Conservation (phyloP, 148 eudicot species). For the Silene uniflora region DNA sequence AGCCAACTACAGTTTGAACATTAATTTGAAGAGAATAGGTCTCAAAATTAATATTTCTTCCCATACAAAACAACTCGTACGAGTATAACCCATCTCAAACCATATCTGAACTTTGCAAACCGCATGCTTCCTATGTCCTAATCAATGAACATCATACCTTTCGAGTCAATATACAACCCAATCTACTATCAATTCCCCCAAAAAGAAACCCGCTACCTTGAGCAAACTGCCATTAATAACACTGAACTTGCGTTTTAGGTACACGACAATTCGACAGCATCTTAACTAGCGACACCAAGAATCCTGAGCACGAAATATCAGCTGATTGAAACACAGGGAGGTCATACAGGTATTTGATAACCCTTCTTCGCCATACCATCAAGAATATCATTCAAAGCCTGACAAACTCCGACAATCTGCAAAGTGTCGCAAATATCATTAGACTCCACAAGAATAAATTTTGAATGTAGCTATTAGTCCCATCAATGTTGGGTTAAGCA, state of each 20-base stretch:
- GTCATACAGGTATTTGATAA: slow-evolving; percentile 66
- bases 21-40: too few species aligned
- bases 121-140: not conserved
- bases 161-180: slow-evolving; percentile 6
- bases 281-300: not conserved
- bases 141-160: not conserved
- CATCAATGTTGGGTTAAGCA: not conserved
- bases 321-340: slow-evolving; percentile 5
- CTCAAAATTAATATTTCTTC: too few species aligned
- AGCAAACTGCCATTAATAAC: not conserved
- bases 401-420: slow-evolving; percentile 95
- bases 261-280: not conserved
- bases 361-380: slow-evolving; percentile 97
- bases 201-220: slow-evolving; percentile 4
- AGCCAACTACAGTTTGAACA: too few species aligned
- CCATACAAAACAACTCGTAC: not conserved
- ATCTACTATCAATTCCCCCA: not conserved
- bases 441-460: not conserved
- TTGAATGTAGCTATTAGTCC: too few species aligned
- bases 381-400: slow-evolving; percentile 81
- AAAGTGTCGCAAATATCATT: slow-evolving; percentile 7
- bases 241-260: not conserved
- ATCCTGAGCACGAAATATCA: not conserved
- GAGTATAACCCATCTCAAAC: not conserved
- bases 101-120: not conserved